Conservation (phyloP, 495 filamentous ascomycete genomes). For the Lasiosphaeriaceae sp. region DNA sequence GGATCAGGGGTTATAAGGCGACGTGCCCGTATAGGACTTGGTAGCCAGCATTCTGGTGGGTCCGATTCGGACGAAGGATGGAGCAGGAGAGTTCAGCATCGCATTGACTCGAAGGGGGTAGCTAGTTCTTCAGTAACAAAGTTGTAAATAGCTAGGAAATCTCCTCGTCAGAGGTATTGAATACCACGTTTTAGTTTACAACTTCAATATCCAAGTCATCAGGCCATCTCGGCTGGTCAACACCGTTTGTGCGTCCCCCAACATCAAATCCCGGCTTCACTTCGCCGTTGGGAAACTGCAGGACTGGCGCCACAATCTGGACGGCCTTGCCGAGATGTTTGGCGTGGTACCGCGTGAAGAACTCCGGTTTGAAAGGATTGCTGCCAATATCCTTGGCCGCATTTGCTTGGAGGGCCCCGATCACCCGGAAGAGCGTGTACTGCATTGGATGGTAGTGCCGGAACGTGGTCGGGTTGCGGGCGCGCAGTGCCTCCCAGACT, state of each 20-base stretch:
- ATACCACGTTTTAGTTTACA: not conserved
- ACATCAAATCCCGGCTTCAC: not conserved
- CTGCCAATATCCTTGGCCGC: not conserved
- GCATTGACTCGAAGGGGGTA: no score
- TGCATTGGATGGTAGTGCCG: not conserved
- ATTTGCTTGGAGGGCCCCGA: not conserved
- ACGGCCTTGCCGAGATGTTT: not conserved
- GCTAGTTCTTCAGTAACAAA: no score
- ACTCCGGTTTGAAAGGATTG: not conserved
- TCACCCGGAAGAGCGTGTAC: not conserved
- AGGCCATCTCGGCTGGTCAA: not conserved
- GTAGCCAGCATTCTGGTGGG: no score
- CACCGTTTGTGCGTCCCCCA: not conserved
- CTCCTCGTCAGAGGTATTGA: no score
- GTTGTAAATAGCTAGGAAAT: no score
- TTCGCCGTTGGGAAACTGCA: not conserved
- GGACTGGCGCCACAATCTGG: not conserved
- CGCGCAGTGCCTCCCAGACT: not conserved
- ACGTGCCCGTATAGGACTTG: not conserved
- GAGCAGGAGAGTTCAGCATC: no score
- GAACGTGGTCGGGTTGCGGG: not conserved
- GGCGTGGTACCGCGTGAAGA: not conserved
- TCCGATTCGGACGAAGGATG: no score
- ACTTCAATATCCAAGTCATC: not conserved
- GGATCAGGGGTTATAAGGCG: not conserved